These are phyloP conservation scores for Cladophialophora psammophila DNA, from an alignment of 2,329 filamentous ascomycete species.

Conservation along the genomic window DNA sequence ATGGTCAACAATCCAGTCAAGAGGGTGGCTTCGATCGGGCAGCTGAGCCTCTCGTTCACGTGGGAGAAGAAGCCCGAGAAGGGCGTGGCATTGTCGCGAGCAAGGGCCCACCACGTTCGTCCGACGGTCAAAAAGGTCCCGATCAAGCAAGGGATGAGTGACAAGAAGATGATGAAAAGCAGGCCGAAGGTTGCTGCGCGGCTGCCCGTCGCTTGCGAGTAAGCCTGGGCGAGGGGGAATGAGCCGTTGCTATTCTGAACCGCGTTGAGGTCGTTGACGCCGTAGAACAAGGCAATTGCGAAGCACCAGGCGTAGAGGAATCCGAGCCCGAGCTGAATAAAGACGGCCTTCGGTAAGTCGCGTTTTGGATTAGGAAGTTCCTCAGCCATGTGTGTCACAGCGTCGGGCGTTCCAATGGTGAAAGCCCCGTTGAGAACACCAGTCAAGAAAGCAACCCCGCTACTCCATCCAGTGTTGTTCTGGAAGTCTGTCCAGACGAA, in stretches of 20 bases:
- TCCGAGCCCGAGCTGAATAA: constrained; percentile 42
- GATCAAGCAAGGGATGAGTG: constrained; percentile 60
- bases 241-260: constrained; percentile 53
- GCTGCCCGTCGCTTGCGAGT: constrained; percentile 63
- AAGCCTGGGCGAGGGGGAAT: constrained; percentile 73
- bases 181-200: constrained; percentile 60
- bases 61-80: constrained; percentile 57
- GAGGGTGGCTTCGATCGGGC: constrained; percentile 65
- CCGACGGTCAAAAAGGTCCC: constrained; percentile 67
- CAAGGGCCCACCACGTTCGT: constrained; percentile 49
- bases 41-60: constrained; percentile 57
- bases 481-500: constrained; percentile 66
- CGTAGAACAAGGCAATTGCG: constrained; percentile 60
- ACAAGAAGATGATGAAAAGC: constrained; percentile 62
- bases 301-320: constrained; percentile 50
- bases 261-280: constrained; percentile 53
- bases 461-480: constrained; percentile 51
- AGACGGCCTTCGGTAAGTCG: constrained; percentile 50
- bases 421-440: constrained; percentile 76
- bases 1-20: constrained; percentile 59
- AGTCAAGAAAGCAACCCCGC: constrained; percentile 68
- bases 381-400: constrained; percentile 68
- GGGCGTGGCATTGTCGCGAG: constrained; percentile 64
- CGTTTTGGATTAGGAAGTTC: constrained; percentile 70
- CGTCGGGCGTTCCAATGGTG: constrained; percentile 71